phyloP scores from a whole-genome alignment of 2,329 filamentous ascomycete genomes.

The Xenosphaeropsis pyriputrescens region DNA sequence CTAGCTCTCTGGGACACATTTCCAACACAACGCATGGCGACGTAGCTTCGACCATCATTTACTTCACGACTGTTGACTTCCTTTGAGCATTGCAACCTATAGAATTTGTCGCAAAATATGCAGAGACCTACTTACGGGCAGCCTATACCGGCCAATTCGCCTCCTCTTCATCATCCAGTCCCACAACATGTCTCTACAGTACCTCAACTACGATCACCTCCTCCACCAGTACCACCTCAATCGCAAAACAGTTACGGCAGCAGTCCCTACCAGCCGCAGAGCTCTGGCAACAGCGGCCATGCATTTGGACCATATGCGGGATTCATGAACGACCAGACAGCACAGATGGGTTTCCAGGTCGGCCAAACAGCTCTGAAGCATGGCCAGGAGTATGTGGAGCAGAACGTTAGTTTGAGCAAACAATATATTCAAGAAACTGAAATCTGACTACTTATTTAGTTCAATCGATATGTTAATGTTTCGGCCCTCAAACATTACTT shows the following conservation, averaged over 20 bases:
- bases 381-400: constrained; percentile 87
- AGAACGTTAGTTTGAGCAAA: constrained; percentile 49
- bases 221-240: constrained; percentile 59
- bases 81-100: too few relatives aligned
- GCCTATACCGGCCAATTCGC: constrained; percentile 53
- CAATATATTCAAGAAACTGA: too few relatives aligned
- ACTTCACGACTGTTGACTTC: too few relatives aligned
- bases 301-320: constrained; percentile 65
- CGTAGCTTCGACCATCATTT: too few relatives aligned
- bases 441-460: constrained; percentile 23
- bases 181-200: constrained; percentile 98
- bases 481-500: constrained; percentile 96
- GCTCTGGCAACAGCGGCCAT: constrained; percentile 25
- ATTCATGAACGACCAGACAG: constrained; percentile 91
- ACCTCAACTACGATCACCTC: constrained; percentile 89
- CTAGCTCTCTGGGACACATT: too few relatives aligned
- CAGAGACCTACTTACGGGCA: constrained; percentile 75
- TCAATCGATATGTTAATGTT: constrained; percentile 79
- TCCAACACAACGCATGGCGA: too few relatives aligned
- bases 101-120: constrained; percentile 26
- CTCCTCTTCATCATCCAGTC: constrained; percentile 90
- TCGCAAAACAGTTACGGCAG: constrained; percentile 54
- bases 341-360: constrained; percentile 89
- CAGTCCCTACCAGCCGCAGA: constrained; percentile 50
- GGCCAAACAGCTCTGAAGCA: constrained; percentile 84